phyloP scores from a whole-genome alignment of 1,284 basidiomycete species.

The Leccinum ponderosum region DNA sequence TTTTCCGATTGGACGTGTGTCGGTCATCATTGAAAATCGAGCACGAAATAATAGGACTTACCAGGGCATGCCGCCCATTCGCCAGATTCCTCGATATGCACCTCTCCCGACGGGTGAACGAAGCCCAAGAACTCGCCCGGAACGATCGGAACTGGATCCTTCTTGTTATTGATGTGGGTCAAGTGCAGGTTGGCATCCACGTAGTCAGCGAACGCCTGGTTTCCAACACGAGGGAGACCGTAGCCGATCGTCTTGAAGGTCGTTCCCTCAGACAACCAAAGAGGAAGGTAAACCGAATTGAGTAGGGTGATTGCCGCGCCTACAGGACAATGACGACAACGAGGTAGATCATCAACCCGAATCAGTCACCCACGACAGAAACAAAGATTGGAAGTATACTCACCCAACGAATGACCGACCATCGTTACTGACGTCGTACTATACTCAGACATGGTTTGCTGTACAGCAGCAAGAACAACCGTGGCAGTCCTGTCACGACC shows the following conservation, averaged over 20 bases:
- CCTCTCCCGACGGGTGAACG: constrained; percentile 58
- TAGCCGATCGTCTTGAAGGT: constrained; percentile 43
- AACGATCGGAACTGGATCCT: constrained; percentile 49
- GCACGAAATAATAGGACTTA: constrained; percentile 21
- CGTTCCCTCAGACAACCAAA: constrained; percentile 37
- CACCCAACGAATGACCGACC: constrained; percentile 59
- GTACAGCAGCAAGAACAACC: constrained; percentile 50
- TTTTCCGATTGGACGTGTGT: constrained; percentile 42
- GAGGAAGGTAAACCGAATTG: constrained; percentile 42
- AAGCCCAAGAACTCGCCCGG: constrained; percentile 55
- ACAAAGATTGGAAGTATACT: not conserved
- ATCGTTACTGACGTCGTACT: constrained; percentile 46
- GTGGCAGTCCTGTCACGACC: constrained; percentile 44
- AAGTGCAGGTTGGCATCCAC: constrained; percentile 50
- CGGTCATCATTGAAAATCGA: constrained; percentile 58
- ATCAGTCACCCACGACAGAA: not conserved
- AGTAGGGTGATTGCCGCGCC: constrained; percentile 55
- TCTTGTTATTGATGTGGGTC: constrained; percentile 54
- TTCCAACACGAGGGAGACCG: constrained; percentile 68
- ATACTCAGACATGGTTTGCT: constrained; percentile 41
- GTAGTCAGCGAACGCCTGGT: constrained; percentile 60
- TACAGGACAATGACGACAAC: not conserved
- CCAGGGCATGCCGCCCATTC: constrained; percentile 52
- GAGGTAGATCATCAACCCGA: not conserved
- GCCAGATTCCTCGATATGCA: constrained; percentile 50